Evolutionary conservation across 2,329 filamentous ascomycete genomes (phyloP), one percentile per base, ranked within the genome.

Genomic region (Curvularia lunata): DNA sequence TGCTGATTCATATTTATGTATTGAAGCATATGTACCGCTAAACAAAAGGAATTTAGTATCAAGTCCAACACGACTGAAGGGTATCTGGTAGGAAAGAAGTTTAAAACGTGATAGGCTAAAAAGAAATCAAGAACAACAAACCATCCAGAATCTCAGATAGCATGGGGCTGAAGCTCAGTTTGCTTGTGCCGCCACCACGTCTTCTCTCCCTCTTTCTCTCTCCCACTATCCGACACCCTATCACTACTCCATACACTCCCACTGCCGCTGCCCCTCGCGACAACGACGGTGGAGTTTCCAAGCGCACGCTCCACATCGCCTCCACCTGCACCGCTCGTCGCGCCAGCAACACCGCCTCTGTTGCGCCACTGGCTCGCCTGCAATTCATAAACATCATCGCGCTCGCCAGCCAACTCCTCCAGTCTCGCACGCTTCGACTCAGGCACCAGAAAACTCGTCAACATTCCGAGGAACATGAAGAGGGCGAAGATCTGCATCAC

Each of bases 401-500:
- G 80, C 73, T 91, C 89, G 1, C 87, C 88, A 0, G 87, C 84
- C 16, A 92, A 78, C 62, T 88, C 84, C 71, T 92, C 91, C 41
- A 95, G 80, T 0, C 90, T 91, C 73, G 86, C 82, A 1, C 88
- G 84, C 79, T 89, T 92, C 0, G 88, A 92, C 78, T 92, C 91
- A 0, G 90, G 90, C 21, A 93, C 87, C n/a, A 94, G 78, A 3
- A 92, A 79, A 1, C 88, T 87, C 2, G 86, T 86, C 46, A 91
- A 76, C 46, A 85, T 84, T 34, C 91, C 91, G 50, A 84, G 83
- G 5, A 93, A 81, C 91, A 92, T 93, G 80, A 94, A 92, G 9
- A 91, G 81, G 0, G 89, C 89, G 75, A 91, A 92, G 37, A 92
- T 89, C 73, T 91, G 83, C 80, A 94, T 87, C 37, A 93, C 84